Base-by-base conservation (phyloP, 305 asterid species). In the Ilex paraguariensis region DNA sequence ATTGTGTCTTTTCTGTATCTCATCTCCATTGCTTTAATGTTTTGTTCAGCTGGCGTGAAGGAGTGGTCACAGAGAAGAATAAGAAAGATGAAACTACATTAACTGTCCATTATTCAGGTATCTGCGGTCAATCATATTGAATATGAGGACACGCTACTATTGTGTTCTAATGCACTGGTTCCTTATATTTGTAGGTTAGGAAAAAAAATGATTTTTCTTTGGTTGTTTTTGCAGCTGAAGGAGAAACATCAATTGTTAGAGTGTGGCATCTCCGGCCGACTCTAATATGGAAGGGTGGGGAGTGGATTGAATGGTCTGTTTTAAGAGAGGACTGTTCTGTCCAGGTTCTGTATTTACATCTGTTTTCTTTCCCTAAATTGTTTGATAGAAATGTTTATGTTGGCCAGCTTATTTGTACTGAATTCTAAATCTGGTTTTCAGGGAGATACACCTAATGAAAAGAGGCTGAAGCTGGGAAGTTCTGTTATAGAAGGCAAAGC, bases 371-470 rank as follows among this genome's bases (percentile, higher is more conserved):
- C 63, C 30, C 42, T 64, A 31, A 57, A 50, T 65, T 32, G 50
- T 8, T 45, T 64, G 13, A 62, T 15, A 36, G 13, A 56, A 53
- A 44, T 57, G 31, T 67, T 70, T 44, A n/a, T 73, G 49, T 45
- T 61, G 44, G 54, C 42, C 42, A 58, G 59, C 57, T 52, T 36
- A 64, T 54, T 70, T 69, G 53, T 56, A 57, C 63, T 59, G 4
- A 75, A 4, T 52, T 17, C n/a, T 52, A 14, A 57, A 33, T 68
- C 70, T 60, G 52, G 63, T 71, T 70, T 70, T 55, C 79, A 91
- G 99, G 91, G 98, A 17, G 98, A 94, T 76, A 78, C 95, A 40
- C 99, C 96, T 13, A 76, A 48, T 61, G 87, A 76, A 76, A 94
- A 94, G 77, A 81, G 99, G 66, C 65, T 65, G 58, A 91, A 85